These are phyloP conservation scores for Beauveria caledonica DNA, from an alignment of 2,329 filamentous ascomycete genomes.

Conservation along the genomic window DNA sequence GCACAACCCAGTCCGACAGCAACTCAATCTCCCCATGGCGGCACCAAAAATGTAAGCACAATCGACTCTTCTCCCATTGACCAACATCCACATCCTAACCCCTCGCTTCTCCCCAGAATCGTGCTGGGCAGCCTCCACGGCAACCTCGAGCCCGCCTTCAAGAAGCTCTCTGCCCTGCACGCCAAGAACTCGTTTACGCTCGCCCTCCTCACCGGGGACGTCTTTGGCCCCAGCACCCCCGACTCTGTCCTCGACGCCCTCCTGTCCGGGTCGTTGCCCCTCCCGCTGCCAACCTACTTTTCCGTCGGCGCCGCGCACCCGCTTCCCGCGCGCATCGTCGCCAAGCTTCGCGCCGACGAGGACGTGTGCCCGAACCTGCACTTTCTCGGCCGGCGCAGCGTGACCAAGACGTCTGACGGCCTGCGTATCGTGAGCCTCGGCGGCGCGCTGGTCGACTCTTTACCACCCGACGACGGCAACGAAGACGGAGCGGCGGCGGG, in stretches of 20 bases:
- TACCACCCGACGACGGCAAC: background rate
- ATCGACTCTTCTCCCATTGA: background rate
- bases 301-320: conserved; percentile 63
- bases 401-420: conserved; percentile 83
- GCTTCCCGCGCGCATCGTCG: conserved; percentile 62
- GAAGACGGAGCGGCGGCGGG: background rate
- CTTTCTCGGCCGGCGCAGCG: conserved; percentile 79
- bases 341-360: conserved; percentile 65
- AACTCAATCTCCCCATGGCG: conserved; percentile 29
- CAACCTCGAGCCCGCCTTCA: conserved; percentile 64
- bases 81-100: background rate
- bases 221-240: conserved; percentile 60
- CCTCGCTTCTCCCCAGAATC: conserved; percentile 42
- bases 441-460: conserved; percentile 47
- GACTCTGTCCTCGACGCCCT: conserved; percentile 54
- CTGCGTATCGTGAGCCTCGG: conserved; percentile 82
- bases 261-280: conserved; percentile 59
- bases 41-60: conserved; percentile 39
- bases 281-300: conserved; percentile 87
- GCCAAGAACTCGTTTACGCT: conserved; percentile 83
- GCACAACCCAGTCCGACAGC: background rate
- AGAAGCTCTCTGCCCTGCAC: conserved; percentile 73
- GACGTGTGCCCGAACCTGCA: conserved; percentile 84
- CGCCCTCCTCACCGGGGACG: conserved; percentile 73
- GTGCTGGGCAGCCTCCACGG: conserved; percentile 80